phyloP scores from a whole-genome alignment of 257 asterid genomes.

The Cinchona pubescens region DNA sequence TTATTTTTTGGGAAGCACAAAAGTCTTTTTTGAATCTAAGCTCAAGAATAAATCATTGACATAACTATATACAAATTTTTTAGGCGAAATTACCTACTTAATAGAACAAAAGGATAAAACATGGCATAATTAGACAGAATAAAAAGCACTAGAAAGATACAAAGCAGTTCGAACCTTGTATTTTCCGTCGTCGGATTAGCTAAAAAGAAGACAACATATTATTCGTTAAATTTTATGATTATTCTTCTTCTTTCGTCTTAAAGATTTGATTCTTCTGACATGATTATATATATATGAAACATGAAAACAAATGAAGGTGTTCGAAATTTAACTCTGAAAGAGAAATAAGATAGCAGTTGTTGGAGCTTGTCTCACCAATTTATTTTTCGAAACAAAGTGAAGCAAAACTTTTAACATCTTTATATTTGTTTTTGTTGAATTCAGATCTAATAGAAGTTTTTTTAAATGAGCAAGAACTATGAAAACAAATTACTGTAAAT shows the following conservation, averaged over 20 bases:
- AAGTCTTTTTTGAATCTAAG: neutral
- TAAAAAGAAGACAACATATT: slow-evolving; percentile 16
- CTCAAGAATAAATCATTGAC: neutral
- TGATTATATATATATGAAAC: too few species aligned
- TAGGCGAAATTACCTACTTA: too few species aligned
- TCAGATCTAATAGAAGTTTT: too few species aligned
- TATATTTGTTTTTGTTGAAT: too few species aligned
- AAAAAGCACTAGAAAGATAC: slow-evolving; percentile 20
- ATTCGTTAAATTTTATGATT: neutral
- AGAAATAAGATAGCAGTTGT: too few species aligned
- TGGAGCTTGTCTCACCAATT: too few species aligned
- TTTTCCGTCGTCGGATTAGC: slow-evolving; percentile 44
- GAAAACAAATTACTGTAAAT: too few species aligned
- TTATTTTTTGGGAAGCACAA: neutral
- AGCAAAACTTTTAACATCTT: too few species aligned
- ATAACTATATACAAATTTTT: neutral
- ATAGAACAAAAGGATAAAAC: neutral
- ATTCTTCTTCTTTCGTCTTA: slow-evolving; percentile 13
- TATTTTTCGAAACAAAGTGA: too few species aligned
- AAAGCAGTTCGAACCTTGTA: slow-evolving; percentile 50
- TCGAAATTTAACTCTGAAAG: too few species aligned
- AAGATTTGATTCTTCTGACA: slow-evolving; percentile 28
- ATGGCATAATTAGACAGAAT: neutral
- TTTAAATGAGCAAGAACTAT: too few species aligned
- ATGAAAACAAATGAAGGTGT: too few species aligned